A percentile compares a stretch with the other conserved stretches of the same genome.
These are phyloP conservation scores for Cyclotella baltica DNA, from an alignment of 108 stramenopile genomes.

Conservation along the genomic window DNA sequence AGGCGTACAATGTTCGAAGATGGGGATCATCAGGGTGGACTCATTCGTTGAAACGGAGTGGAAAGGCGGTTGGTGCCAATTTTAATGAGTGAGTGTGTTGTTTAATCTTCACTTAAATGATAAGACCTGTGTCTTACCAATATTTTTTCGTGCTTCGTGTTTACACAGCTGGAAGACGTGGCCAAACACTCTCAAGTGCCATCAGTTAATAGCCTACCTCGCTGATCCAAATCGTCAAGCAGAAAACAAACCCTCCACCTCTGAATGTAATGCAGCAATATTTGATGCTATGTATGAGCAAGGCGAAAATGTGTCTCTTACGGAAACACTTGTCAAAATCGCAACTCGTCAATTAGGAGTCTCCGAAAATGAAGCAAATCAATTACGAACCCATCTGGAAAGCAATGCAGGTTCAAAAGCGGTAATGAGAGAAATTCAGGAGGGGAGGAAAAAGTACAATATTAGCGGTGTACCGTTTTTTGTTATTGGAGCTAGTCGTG, in stretches of 20 bases:
- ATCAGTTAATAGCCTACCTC: slow-evolving; percentile 64
- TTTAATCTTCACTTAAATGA: not conserved
- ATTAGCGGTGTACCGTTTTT: slow-evolving; percentile 74
- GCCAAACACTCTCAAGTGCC: slow-evolving; percentile 79
- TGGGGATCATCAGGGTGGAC: slow-evolving; percentile 84
- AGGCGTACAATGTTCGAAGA: slow-evolving; percentile 71
- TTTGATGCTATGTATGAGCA: slow-evolving; percentile 77
- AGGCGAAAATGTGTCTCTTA: slow-evolving; percentile 68
- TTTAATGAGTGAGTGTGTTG: slow-evolving; percentile 32
- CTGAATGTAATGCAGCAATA: slow-evolving; percentile 59
- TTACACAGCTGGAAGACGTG: slow-evolving; percentile 70
- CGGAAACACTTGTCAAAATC: slow-evolving; percentile 55
- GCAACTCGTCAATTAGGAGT: slow-evolving; percentile 45
- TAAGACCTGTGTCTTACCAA: not conserved
- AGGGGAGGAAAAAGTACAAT: slow-evolving; percentile 57
- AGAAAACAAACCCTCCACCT: slow-evolving; percentile 46
- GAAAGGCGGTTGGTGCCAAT: slow-evolving; percentile 68
- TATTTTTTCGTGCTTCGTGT: not conserved
- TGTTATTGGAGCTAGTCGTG: slow-evolving; percentile 47
- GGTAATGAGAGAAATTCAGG: slow-evolving; percentile 61
- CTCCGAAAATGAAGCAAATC: slow-evolving; percentile 35
- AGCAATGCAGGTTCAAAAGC: slow-evolving; percentile 49
- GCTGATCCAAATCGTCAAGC: slow-evolving; percentile 13
- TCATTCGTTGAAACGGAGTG: slow-evolving; percentile 57
- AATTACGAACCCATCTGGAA: slow-evolving; percentile 49